Base-by-base conservation (phyloP, 148 eudicot species). In the Silene conica region DNA sequence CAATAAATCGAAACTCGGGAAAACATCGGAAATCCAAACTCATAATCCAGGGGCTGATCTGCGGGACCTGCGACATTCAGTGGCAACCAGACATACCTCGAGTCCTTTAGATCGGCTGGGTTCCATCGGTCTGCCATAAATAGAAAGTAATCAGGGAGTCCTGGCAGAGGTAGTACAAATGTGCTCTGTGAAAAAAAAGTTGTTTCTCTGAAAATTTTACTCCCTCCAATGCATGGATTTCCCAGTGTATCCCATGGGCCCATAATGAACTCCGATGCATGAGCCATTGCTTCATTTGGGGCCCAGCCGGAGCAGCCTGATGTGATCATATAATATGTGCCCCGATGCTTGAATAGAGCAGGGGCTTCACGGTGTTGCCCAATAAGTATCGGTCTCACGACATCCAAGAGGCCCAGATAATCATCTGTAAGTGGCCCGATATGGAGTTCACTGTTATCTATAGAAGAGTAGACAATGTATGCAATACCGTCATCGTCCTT, bases 51-150 rank as follows among this genome's bases (percentile, higher is more conserved):
- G 60, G 97, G 98, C 75, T 79, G 85, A 75, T 95, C 98, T 20
- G 79, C 93, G 3, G 97, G 85, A 50, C 98, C 97, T 14, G 86
- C 89, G 28, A 90, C 88, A 13, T 79, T 80, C 57, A 92, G 71
- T 16, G 98, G 98, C 80, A 95, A 76, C 98, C 98, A 95, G 1
- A 95, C 90, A 62, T 95, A 90, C 74, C 98, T 88, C 6, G 98
- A 95, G 78, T 95, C 97, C 88, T 88, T 85, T 80, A 95, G 77
- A 76, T 92, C 97, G 2, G 93, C 90, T 0, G 97, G 98, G 70
- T 89, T 95, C 98, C 98, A 95, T 70, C 98, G 69, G 81, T 95
- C 96, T 1, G 98, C 96, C 93, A 95, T 95, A 78, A 95, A 92
- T 26, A 95, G 80, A 75, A 81, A 95, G 61, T 76, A 81, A 61